Evolutionary conservation across 495 filamentous ascomycete species (phyloP), one percentile per base, ranked within the genome.

Genomic region (Pyronema domesticum): DNA sequence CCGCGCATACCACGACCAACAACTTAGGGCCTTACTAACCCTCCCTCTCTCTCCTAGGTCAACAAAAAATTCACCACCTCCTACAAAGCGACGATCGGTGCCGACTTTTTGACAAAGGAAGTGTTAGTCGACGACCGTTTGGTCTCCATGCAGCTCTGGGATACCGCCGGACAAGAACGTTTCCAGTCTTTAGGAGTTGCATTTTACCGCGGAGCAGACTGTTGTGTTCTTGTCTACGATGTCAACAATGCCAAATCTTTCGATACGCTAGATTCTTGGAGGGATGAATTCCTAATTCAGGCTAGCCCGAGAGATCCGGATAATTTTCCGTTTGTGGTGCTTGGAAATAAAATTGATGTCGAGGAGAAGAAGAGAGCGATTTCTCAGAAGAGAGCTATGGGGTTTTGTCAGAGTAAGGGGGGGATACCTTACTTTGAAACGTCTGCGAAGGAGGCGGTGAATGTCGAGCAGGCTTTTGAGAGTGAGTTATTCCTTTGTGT

Each of bases 41-140:
- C 23, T 1, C 5, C 5, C 23, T 23, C 3, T 47, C 10, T 19
- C 17, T 19, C 58, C n/a, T n/a, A 96, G 89, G 89, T 99, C 81
- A 96, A 99, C 75, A 99, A 96, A 73, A 96, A 96, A 67, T 99
- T 99, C 77, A 94, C 87, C 68, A 88, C 86, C 57, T 95, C 89
- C 73, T 99, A 99, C 77, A 99, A 99, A 71, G 91, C 91, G 30
- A 99, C 91, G 15, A 98, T 98, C 67, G 93, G 93, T 58, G 91
- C 91, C 56, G 91, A 99, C 68, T 99, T 99, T 73, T 76, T 99
- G 55, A 99, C 91, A 15, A 95, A 95, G 63, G 93, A 99, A 71
- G 91, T 99, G 4, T 71, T 95, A 54, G 88, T 99, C 35, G 93
- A 96, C 72, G 91, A 99, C 69, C 81, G 89, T 58, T 76, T 94